These are phyloP conservation scores for Kwoniella bestiolae DNA, from an alignment of 768 basidiomycete species.

Conservation along the genomic window DNA sequence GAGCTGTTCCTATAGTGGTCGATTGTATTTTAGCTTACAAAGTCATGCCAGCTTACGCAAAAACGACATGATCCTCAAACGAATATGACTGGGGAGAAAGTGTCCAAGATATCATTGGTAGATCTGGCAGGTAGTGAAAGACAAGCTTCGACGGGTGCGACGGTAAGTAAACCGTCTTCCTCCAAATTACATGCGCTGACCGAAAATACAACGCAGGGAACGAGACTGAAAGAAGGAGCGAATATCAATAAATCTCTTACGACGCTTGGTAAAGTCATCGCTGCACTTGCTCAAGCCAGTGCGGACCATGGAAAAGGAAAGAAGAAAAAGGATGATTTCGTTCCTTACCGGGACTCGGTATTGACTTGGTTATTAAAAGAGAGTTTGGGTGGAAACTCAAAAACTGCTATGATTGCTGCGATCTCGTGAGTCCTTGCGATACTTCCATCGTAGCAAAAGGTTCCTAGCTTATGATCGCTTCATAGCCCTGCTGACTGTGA, in stretches of 20 bases:
- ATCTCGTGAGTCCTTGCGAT: slow-evolving; percentile 64
- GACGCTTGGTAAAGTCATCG: slow-evolving; percentile 96
- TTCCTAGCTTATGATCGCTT: neutral
- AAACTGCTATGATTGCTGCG: slow-evolving; percentile 99
- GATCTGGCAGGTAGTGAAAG: slow-evolving; percentile 96
- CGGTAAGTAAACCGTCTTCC: slow-evolving; percentile 55
- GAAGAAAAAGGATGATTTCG: slow-evolving; percentile 85
- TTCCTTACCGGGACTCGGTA: slow-evolving; percentile 97
- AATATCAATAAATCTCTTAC: slow-evolving; percentile 99
- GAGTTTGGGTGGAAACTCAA: slow-evolving; percentile 72
- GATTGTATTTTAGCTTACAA: slow-evolving; percentile 13
- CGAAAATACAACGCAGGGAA: slow-evolving; percentile 61
- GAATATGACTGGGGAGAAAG: slow-evolving; percentile 93
- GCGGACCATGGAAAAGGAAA: slow-evolving; percentile 69
- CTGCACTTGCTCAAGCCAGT: slow-evolving; percentile 73
- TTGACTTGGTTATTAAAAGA: slow-evolving; percentile 98
- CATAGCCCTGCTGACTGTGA: slow-evolving; percentile 22
- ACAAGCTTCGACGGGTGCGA: slow-evolving; percentile 96
- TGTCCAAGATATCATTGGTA: slow-evolving; percentile 96
- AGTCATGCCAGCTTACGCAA: slow-evolving; percentile 72
- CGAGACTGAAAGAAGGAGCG: slow-evolving; percentile 93
- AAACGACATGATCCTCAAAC: slow-evolving; percentile 81
- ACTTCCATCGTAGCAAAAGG: neutral
- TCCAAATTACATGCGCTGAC: neutral
- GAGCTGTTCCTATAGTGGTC: neutral